These are phyloP conservation scores for Pseudogymnoascus sp. DNA, from an alignment of 2,329 filamentous ascomycete genomes.

Conservation along the genomic window DNA sequence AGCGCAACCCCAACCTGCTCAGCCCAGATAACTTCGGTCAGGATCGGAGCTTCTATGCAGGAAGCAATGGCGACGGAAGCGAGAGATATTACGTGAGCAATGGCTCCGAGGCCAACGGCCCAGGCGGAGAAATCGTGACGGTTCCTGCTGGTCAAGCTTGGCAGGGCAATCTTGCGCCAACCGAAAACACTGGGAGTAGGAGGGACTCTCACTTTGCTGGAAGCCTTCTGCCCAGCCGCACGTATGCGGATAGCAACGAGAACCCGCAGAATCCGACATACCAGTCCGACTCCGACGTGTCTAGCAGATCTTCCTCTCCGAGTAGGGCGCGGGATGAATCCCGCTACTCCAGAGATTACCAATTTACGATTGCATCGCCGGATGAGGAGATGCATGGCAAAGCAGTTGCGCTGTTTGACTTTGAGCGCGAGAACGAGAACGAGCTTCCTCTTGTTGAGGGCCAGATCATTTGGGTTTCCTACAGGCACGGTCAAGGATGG, in stretches of 20 bases:
- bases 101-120: constrained; percentile 61
- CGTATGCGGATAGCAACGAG: constrained; percentile 31
- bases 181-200: constrained; percentile 38
- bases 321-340: constrained; percentile 57
- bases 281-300: constrained; percentile 47
- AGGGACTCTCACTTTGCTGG: constrained; percentile 48
- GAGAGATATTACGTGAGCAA: constrained; percentile 69
- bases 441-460: constrained; percentile 88
- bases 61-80: constrained; percentile 60
- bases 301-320: constrained; percentile 51
- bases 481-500: constrained; percentile 94
- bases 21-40: constrained; percentile 44
- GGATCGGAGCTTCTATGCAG: constrained; percentile 59
- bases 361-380: constrained; percentile 88
- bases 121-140: constrained; percentile 72
- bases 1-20: constrained; percentile 35
- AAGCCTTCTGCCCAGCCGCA: constrained; percentile 32
- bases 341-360: constrained; percentile 82
- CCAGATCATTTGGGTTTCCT: constrained; percentile 93
- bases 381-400: constrained; percentile 98
- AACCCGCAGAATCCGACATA: constrained; percentile 29
- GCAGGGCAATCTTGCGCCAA: constrained; percentile 12
- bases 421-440: constrained; percentile 91
- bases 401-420: constrained; percentile 90
- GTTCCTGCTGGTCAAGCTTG: constrained; percentile 57